Base-by-base conservation (phyloP, 306 rosid genomes). In the Purshia tridentata region DNA sequence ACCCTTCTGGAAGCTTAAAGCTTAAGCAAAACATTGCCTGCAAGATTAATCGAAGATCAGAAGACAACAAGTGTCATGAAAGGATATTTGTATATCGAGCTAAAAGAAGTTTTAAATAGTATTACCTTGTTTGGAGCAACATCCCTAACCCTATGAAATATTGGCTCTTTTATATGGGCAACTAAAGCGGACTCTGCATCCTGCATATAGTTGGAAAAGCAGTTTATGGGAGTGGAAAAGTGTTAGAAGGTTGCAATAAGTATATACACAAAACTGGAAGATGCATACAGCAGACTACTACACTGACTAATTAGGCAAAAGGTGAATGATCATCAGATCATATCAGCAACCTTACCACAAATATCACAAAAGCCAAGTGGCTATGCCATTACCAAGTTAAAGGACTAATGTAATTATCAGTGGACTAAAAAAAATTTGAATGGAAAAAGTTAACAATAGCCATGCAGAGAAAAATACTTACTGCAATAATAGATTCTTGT, bases 41-140 rank as follows among this genome's bases (percentile, higher is more conserved):
- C 77, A 6, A 76, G 49, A 79, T 48, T 60, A 42, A 4, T 13
- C 8, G 12, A 9, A 70, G 57, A 72, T 42, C 46, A 54, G 44
- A 20, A 4, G 67, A 67, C 18, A 6, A 4, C 13, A 54, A 50
- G 29, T 8, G 23, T 6, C n/a, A 46, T 6, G 35, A 54, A 79
- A 22, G 29, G 8, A 35, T 75, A 51, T 0, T 46, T 22, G 47
- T 15, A 13, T 4, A 39, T 53, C 45, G 2, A 7, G 6, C 8
- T 22, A 48, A 29, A 45, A 35, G 42, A 54, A 45, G 8, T 49
- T 49, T 45, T n/a, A 46, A 15, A 69, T 5, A 15, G 51, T 48
- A 19, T 70, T 73, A 91, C 98, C 98, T 94, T 94, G 86, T 91
- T 91, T 54, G 97, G 98, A 82, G 97, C 97, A 62, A 91, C 97